A percentile compares a stretch with the other conserved stretches of the same genome.
These are phyloP conservation scores for Cladosporium sp. DNA, from an alignment of 2,329 filamentous ascomycete species.

Conservation along the genomic window DNA sequence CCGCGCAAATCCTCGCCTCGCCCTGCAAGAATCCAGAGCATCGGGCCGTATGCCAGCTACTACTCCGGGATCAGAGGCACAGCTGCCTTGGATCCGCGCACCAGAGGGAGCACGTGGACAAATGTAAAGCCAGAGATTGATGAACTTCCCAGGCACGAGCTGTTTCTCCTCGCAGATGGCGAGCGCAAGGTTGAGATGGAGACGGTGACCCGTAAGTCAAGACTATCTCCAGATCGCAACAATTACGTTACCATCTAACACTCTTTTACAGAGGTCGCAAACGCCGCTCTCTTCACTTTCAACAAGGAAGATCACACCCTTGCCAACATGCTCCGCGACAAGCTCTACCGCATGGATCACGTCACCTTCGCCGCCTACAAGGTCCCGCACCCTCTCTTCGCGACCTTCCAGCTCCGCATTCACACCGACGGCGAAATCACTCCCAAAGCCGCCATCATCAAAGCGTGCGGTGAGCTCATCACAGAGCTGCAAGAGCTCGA, in stretches of 20 bases:
- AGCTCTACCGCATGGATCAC: conserved; percentile 80
- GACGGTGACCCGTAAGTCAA: conserved; percentile 77
- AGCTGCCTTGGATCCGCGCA: conserved; percentile 24
- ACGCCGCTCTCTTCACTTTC: conserved; percentile 92
- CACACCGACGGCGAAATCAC: conserved; percentile 88
- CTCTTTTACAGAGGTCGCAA: conserved; percentile 58
- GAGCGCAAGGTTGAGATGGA: conserved; percentile 94
- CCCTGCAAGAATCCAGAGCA: not conserved
- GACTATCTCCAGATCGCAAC: not conserved
- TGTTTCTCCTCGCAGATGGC: conserved; percentile 81
- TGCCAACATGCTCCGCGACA: conserved; percentile 82
- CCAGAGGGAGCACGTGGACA: conserved; percentile 27
- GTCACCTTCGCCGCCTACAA: conserved; percentile 94
- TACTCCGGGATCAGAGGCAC: not conserved
- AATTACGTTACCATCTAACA: not conserved
- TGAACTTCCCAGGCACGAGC: conserved; percentile 71
- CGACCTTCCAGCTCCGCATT: conserved; percentile 70
- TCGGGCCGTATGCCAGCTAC: not conserved
- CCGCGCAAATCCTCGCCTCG: not conserved
- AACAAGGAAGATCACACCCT: conserved; percentile 97
- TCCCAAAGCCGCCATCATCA: conserved; percentile 84
- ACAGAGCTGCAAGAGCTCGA: conserved; percentile 77
- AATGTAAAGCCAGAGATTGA: conserved; percentile 34
- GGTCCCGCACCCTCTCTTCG: conserved; percentile 51
- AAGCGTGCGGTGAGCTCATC: conserved; percentile 80